Base-by-base conservation (phyloP, 164 flowering plant genomes). In the Chimonanthus salicifolius region DNA sequence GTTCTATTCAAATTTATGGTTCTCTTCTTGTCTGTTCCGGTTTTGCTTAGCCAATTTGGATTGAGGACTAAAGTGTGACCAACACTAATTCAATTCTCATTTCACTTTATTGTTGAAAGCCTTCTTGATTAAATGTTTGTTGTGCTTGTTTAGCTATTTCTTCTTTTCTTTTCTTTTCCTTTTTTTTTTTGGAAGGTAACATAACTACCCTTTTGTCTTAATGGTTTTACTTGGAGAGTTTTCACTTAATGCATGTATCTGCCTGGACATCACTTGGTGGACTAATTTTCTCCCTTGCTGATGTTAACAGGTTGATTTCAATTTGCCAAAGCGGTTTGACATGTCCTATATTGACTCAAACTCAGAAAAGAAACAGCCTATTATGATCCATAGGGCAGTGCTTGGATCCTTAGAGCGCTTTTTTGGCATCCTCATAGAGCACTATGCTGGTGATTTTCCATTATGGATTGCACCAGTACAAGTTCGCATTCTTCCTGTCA, bases 361-460 rank as follows among this genome's bases (percentile, higher is more conserved):
- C 74, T 83, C 86, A 7, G 92, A 89, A 74, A 95, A 86, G 84
- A 85, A 88, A 84, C 86, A 89, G 10, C 99, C 98, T 20, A 93
- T 95, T 65, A 89, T 95, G 97, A 95, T 95, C 67, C 99, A 95
- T 62, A 85, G 99, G 80, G 99, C 99, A 8, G 88, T 95, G 76
- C 96, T 95, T 80, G 99, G 99, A 78, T 95, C 99, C 58, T 79
- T 93, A 77, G 99, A 93, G 80, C 86, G 97, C 9, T 93, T 93
- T 76, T 93, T 95, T 78, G 99, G 98, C 46, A 90, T 95, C 33
- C 94, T 95, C 49, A 89, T 95, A 74, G 99, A 95, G 82, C 92
- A 93, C 78, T 95, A 92, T 81, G 98, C 94, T 44, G 98, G 98
- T 11, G 98, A 95, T 76, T 93, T 93, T 71, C 99, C 99, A 11